These are phyloP conservation scores for Anthracocystis panici-leucophaei DNA, from an alignment of 1,284 basidiomycete species.

Conservation along the genomic window DNA sequence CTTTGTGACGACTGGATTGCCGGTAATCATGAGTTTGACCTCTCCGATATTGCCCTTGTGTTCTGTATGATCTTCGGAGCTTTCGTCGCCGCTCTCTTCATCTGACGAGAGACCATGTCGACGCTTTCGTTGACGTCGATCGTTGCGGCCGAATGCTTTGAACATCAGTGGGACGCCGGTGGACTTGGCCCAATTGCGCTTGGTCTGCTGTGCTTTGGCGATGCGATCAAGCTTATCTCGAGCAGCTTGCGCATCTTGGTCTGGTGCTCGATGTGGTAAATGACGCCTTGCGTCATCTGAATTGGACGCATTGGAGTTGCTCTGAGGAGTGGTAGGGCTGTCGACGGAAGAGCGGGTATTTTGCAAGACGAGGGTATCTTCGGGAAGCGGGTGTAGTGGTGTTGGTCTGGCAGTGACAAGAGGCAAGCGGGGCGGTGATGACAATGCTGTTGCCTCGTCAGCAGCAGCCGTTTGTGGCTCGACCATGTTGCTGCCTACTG, in stretches of 20 bases:
- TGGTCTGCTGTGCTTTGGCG: constrained; percentile 37
- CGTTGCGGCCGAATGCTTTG: constrained; percentile 25
- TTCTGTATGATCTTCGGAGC: constrained; percentile 4
- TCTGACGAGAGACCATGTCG: constrained; percentile 35
- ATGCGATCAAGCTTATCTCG: constrained; percentile 51
- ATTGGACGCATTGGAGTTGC: neutral
- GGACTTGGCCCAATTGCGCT: constrained; percentile 40
- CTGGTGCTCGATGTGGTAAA: constrained; percentile 25
- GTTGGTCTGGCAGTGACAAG: constrained; percentile 24
- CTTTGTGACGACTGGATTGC: constrained; percentile 49
- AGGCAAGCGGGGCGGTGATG: constrained; percentile 9
- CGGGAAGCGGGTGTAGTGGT: constrained; percentile 36
- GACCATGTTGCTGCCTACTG: neutral
- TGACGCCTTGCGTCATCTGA: neutral
- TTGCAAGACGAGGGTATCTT: constrained; percentile 34
- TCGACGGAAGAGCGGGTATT: constrained; percentile 35
- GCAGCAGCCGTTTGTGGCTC: neutral
- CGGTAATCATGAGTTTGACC: constrained; percentile 58
- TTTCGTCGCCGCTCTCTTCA: constrained; percentile 23
- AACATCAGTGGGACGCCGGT: constrained; percentile 33
- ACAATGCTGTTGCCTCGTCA: neutral
- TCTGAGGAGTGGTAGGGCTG: neutral
- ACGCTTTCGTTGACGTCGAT: constrained; percentile 27
- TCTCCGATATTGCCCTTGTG: constrained; percentile 17
- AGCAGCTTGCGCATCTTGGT: constrained; percentile 41